Base-by-base conservation (phyloP, 805 yeast species). In the Barnettozyma botsteinii region DNA sequence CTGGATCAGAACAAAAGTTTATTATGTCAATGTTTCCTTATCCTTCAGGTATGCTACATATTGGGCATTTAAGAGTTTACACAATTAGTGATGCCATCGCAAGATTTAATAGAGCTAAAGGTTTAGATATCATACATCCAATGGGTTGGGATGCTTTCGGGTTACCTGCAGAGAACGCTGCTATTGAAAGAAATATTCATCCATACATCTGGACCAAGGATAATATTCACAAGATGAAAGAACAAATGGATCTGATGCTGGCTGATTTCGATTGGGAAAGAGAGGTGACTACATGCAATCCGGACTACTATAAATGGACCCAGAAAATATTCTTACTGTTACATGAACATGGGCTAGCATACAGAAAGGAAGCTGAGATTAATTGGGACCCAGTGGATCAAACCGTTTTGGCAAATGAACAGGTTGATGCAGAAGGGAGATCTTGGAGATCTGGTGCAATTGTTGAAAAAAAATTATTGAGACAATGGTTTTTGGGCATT, bases 121-220 rank as follows among this genome's bases (percentile, higher is more conserved):
- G 96, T 1, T 73, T 70, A 50, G 65, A 79, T 28, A 96, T 91
- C 12, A 69, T 91, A 2, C 96, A 93, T 57, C 97, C 98, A 0
- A 89, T 93, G 95, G 98, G 98, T 0, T 93, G 97, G 97, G 98
- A 93, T 67, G 95, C 98, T 0, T 93, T 93, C 69, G 98, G 98
- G 1, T 67, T 93, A 21, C 98, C 98, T 0, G 98, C 98, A 1
- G 98, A 93, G 59, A 93, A 93, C 60, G 98, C 98, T 0, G 98
- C 98, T 0, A 80, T 87, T 23, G 96, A 89, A 59, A 65, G 95
- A 46, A 77, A 78, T 1, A 70, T 86, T 11, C 77, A 77, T 46
- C 97, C 98, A 0, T 74, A 77, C 0, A 71, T 61, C 1, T 93
- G 98, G 98, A 93, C 98, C 0, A 69, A 65, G 31, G 54, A 66